These are phyloP conservation scores for Drosera spatulata DNA, from an alignment of 179 eudicot genomes.

Conservation along the genomic window DNA sequence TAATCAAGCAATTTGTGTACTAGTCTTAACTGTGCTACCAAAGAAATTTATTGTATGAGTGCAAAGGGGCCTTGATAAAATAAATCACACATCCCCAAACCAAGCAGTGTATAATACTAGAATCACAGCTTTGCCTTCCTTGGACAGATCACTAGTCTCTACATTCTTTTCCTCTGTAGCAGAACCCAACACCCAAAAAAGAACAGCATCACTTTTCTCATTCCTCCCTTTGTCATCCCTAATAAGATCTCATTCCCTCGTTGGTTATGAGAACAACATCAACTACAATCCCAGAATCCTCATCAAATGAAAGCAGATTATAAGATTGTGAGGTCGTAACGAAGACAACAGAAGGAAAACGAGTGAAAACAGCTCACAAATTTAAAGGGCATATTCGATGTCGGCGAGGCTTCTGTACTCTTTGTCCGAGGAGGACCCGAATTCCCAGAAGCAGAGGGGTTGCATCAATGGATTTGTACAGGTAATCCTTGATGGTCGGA, in stretches of 20 bases:
- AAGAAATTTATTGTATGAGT: neutral
- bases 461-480: constrained; percentile 38
- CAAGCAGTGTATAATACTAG: no score
- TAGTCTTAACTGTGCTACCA: neutral
- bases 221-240: neutral
- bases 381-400: constrained; percentile 6
- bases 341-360: neutral
- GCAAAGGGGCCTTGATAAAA: neutral
- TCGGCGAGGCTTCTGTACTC: constrained; percentile 30
- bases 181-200: neutral
- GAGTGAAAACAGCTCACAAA: neutral
- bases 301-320: neutral
- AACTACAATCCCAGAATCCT: neutral
- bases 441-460: constrained; percentile 23
- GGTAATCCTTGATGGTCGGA: constrained; percentile 14
- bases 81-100: neutral
- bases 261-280: neutral
- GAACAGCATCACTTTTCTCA: neutral
- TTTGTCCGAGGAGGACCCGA: constrained; percentile 22
- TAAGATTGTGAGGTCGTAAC: neutral
- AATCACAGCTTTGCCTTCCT: no score
- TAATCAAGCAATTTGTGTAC: neutral
- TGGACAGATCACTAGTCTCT: no score
- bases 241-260: neutral
- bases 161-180: no score